Evolutionary conservation across 257 asterid genomes (phyloP), one percentile per base, ranked within the genome.

Genomic region (Petunia axillaris): DNA sequence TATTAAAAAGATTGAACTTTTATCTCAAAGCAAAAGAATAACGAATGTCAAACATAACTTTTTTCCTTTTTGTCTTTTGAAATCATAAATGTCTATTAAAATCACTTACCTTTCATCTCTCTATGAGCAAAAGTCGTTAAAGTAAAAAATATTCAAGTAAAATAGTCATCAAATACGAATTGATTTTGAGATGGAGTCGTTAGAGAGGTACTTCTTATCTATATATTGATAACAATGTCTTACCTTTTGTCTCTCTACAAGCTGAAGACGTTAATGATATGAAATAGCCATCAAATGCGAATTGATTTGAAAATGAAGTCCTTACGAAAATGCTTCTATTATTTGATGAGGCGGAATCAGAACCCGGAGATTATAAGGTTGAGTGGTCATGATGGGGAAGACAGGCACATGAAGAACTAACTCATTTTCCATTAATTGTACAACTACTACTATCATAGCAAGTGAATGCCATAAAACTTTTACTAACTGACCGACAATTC

Each of bases 381-480:
- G 59, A 44, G 78, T 57, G 36, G 58, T 68, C 83, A 68, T 70
- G 83, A 80, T 80, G 83, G 83, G 63, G 79, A 80, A 80, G 78
- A 73, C 73, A 57, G 83, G 79, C 83, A 80, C 83, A 80, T 80
- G 83, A 80, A 80, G 41, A 67, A 55, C 83, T 57, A 80, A 80
- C 83, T 80, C 83, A 67, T 16, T 40, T 8, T 16, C 14, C 78
- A 41, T 38, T 25, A 25, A 25, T 25, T 25, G 25, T 25, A 25
- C 25, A 25, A 57, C 5, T 57, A 6, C 16, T 46, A 70, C 76
- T 44, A 70, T 70, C 41, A 25, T 46, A 35, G 39, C 58, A 63
- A n/a, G 10, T 36, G 76, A 68, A 16, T 16, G 68, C 8, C 71
- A 38, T 11, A 38, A 11, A 13, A 37, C 8, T 11, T 37, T 70